These are phyloP conservation scores for Poa pratensis DNA, from an alignment of 176 grass and related monocot species.

Conservation along the genomic window DNA sequence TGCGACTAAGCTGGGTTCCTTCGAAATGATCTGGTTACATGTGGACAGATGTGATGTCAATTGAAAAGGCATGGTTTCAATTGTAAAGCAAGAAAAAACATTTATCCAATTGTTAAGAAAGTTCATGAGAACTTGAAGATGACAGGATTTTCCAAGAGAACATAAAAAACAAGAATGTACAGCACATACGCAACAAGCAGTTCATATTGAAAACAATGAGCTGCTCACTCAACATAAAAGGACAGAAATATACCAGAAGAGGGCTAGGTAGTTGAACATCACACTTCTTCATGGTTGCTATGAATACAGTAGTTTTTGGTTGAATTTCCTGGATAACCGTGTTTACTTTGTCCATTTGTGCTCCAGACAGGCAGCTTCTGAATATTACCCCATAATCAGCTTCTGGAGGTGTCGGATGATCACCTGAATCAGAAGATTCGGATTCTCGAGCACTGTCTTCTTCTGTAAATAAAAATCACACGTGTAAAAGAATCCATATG, in stretches of 20 bases:
- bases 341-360: conserved; percentile 26
- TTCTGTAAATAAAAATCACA: background rate
- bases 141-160: background rate
- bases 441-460: background rate
- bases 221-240: background rate
- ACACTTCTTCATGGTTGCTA: conserved; percentile 15
- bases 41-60: background rate
- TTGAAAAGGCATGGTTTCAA: background rate
- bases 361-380: background rate
- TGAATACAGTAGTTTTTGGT: conserved; percentile 19
- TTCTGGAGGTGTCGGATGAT: background rate
- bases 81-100: background rate
- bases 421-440: background rate
- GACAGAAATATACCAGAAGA: background rate
- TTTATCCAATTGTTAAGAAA: background rate
- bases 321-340: conserved; percentile 14
- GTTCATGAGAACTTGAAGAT: background rate
- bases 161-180: background rate
- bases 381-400: background rate
- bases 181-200: background rate
- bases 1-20: background rate
- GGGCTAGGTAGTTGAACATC: conserved; percentile 14
- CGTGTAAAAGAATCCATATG: background rate
- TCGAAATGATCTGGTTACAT: background rate
- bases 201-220: background rate